Percentiles rank a stretch among this genome's conserved stretches.
phyloP scores from a whole-genome alignment of 176 grass and related monocot genomes.

The Oryza nivara region DNA sequence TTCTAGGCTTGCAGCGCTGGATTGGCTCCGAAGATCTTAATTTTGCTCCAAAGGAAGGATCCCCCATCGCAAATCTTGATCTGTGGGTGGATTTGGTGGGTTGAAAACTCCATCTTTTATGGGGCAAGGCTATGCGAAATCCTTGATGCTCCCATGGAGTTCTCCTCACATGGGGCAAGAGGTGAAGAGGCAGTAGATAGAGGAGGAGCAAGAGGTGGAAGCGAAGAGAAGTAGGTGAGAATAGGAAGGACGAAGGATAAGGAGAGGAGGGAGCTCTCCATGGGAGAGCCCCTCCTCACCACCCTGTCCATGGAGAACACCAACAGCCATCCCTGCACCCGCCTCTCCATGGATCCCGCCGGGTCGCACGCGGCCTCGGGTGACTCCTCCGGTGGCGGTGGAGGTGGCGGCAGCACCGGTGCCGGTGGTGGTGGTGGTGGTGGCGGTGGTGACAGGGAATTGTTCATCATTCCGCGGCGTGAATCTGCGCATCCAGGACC shows the following conservation, averaged over 20 bases:
- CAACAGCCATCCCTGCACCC: constrained; percentile 63
- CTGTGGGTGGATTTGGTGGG: constrained; percentile 1
- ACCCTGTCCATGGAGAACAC: constrained; percentile 72
- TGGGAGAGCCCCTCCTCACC: constrained; percentile 73
- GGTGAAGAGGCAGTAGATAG: constrained; percentile 19
- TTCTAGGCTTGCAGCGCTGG: constrained; percentile 12
- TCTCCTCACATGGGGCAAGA: neutral
- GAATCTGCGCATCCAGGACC: constrained; percentile 37
- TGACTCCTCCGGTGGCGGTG: neutral
- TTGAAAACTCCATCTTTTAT: constrained; percentile 2
- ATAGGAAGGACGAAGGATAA: constrained; percentile 57
- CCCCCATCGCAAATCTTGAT: constrained; percentile 30
- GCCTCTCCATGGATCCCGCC: constrained; percentile 68
- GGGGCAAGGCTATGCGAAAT: neutral
- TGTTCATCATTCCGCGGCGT: constrained; percentile 48
- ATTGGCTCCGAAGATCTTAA: constrained; percentile 43
- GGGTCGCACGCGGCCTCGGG: constrained; percentile 39
- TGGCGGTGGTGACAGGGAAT: constrained; percentile 40
- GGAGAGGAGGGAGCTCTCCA: constrained; percentile 58
- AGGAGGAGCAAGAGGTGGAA: neutral
- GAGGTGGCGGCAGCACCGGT: neutral
- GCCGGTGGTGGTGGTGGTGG: neutral
- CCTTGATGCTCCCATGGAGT: constrained; percentile 9
- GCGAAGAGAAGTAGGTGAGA: constrained; percentile 8
- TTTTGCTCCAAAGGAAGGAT: neutral